Percentiles rank a stretch among this genome's conserved stretches.
Evolutionary conservation across 1,284 basidiomycete genomes (phyloP).

Genomic region (Apiotrichum porosum): DNA sequence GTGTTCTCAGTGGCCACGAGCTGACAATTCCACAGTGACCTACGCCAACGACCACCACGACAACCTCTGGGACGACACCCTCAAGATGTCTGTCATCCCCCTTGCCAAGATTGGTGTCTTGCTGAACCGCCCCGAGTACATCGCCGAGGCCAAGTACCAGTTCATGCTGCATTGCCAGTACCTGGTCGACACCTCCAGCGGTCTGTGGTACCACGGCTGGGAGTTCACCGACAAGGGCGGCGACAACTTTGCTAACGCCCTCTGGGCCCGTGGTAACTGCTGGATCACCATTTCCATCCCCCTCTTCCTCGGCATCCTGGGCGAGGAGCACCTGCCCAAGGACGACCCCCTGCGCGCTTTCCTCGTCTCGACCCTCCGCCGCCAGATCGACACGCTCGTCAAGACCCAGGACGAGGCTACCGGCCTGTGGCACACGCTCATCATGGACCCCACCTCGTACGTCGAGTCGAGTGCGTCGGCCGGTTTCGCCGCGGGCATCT

Average conservation of each 20-base stretch:
- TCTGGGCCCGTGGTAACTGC: constrained; percentile 63
- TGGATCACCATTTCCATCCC: constrained; percentile 62
- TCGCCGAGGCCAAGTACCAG: constrained; percentile 52
- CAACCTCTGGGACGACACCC: constrained; percentile 63
- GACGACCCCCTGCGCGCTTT: constrained; percentile 53
- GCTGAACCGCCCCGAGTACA: constrained; percentile 53
- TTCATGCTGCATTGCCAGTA: constrained; percentile 35
- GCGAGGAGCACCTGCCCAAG: constrained; percentile 39
- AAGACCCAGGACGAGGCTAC: constrained; percentile 53
- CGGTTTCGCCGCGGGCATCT: constrained; percentile 61
- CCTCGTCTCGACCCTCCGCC: constrained; percentile 53
- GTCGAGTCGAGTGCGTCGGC: constrained; percentile 59
- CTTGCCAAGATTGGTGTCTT: constrained; percentile 59
- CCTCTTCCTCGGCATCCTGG: constrained; percentile 57
- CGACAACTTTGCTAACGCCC: constrained; percentile 55
- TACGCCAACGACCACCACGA: constrained; percentile 56
- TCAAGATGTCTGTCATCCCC: constrained; percentile 59
- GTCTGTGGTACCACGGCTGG: constrained; percentile 49
- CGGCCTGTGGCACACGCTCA: constrained; percentile 61
- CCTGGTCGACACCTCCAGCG: constrained; percentile 28
- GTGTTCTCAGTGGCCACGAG: no score
- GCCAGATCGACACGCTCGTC: constrained; percentile 58
- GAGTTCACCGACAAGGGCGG: constrained; percentile 22
- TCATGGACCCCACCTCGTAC: constrained; percentile 58
- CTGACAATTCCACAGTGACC: constrained; percentile 47